Percentiles rank a stretch among this genome's conserved stretches.
These are phyloP conservation scores for Gnomoniopsis smithogilvyi DNA, from an alignment of 2,329 filamentous ascomycete genomes.

Conservation along the genomic window DNA sequence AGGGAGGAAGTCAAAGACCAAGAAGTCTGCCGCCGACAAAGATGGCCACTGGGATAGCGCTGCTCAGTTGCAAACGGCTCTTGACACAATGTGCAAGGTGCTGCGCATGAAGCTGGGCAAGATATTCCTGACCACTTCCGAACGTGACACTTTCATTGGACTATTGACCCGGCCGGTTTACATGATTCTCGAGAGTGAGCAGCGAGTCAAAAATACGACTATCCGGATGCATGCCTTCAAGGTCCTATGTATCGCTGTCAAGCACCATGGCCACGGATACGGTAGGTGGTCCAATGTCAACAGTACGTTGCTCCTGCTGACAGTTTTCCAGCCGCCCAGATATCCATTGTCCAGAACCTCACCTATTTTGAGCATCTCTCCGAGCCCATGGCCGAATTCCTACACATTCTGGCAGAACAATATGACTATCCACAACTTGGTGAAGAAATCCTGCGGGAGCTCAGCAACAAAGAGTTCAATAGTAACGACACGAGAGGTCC, in stretches of 20 bases:
- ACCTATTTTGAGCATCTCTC: conserved; percentile 99
- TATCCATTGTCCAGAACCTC: conserved; percentile 94
- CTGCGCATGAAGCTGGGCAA: conserved; percentile 87
- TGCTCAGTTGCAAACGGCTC: conserved; percentile 77
- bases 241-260: conserved; percentile 91
- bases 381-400: conserved; percentile 97
- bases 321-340: conserved; percentile 71
- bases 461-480: conserved; percentile 98
- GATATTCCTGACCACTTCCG: conserved; percentile 94
- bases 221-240: conserved; percentile 98
- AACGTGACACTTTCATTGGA: conserved; percentile 90
- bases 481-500: conserved; percentile 93
- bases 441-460: conserved; percentile 88
- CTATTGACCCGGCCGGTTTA: conserved; percentile 92
- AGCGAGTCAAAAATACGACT: conserved; percentile 80
- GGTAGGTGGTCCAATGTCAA: conserved; percentile 49
- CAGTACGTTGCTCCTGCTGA: conserved; percentile 26
- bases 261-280: conserved; percentile 96
- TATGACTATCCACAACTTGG: conserved; percentile 96
- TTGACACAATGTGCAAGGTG: conserved; percentile 95
- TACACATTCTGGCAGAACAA: conserved; percentile 93
- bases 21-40: conserved; percentile 64
- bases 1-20: conserved; percentile 69
- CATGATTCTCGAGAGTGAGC: conserved; percentile 89
- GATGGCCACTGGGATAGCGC: conserved; percentile 87